These are phyloP conservation scores for Globisporangium megalacanthum DNA, from an alignment of 352 stramenopile genomes.

Conservation along the genomic window DNA sequence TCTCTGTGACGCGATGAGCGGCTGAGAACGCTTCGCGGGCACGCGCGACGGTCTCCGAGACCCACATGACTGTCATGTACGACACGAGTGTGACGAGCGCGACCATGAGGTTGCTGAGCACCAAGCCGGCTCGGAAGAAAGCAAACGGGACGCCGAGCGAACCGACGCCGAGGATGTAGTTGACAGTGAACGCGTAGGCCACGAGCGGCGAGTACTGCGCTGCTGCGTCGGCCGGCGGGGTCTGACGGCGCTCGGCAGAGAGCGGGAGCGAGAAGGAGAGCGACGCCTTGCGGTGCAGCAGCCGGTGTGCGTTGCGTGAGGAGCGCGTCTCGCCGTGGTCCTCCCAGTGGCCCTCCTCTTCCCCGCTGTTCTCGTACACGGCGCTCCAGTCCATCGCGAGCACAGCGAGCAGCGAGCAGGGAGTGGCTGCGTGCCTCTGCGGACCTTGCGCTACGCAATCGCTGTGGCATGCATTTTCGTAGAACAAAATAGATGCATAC, in stretches of 20 bases:
- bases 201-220: slow-evolving; percentile 65
- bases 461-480: too few relatives aligned
- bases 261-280: slow-evolving; percentile 25
- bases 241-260: not conserved
- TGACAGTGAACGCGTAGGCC: slow-evolving; percentile 88
- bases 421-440: too few relatives aligned
- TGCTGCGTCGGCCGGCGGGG: not conserved
- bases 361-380: slow-evolving; percentile 69
- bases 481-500: too few relatives aligned
- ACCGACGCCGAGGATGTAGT: slow-evolving; percentile 91
- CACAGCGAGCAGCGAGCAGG: too few relatives aligned
- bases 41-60: slow-evolving; percentile 68
- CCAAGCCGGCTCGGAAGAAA: slow-evolving; percentile 72
- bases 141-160: slow-evolving; percentile 87
- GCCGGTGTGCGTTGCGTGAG: slow-evolving; percentile 56
- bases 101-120: slow-evolving; percentile 75
- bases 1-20: slow-evolving; percentile 26
- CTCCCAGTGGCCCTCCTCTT: slow-evolving; percentile 55
- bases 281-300: slow-evolving; percentile 58
- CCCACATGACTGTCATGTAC: slow-evolving; percentile 89
- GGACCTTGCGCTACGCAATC: too few relatives aligned
- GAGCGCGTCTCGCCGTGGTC: slow-evolving; percentile 70
- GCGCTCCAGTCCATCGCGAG: slow-evolving; percentile 69
- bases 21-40: slow-evolving; percentile 41
- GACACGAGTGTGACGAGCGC: slow-evolving; percentile 71